phyloP scores from a whole-genome alignment of 768 basidiomycete species.

The Rhodocollybia butyracea region DNA sequence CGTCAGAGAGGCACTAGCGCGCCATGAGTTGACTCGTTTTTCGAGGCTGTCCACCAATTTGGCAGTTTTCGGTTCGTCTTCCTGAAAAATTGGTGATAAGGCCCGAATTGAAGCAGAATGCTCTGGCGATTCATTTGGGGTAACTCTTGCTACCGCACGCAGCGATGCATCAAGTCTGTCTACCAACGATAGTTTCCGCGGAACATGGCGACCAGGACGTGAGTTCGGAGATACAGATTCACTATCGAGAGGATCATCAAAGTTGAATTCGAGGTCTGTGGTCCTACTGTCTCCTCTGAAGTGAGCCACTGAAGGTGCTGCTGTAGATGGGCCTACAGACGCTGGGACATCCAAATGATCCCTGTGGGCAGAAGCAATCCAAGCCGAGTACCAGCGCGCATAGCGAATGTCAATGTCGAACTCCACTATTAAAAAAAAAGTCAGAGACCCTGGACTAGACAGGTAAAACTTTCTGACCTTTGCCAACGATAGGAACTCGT shows the following conservation, averaged over 20 bases:
- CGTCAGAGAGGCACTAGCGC: constrained; percentile 50
- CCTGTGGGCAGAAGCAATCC: constrained; percentile 51
- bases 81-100: constrained; percentile 62
- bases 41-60: constrained; percentile 44
- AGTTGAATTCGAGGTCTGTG: constrained; percentile 35
- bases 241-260: constrained; percentile 35
- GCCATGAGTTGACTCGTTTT: constrained; percentile 63
- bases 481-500: constrained; percentile 65
- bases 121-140: constrained; percentile 22
- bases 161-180: constrained; percentile 54
- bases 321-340: constrained; percentile 32
- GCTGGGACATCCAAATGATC: constrained; percentile 39
- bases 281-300: constrained; percentile 54
- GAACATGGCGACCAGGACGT: constrained; percentile 45
- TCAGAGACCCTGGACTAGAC: too few relatives aligned
- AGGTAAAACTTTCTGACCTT: too few relatives aligned
- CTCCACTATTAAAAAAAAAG: too few relatives aligned
- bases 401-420: constrained; percentile 79
- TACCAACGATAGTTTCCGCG: constrained; percentile 65
- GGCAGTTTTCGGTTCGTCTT: constrained; percentile 52
- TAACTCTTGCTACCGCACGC: constrained; percentile 30
- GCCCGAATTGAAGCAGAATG: constrained; percentile 23
- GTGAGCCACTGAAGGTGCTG: constrained; percentile 47
- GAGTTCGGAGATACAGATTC: constrained; percentile 25
- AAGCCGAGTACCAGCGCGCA: constrained; percentile 78